Evolutionary conservation across 768 basidiomycete species (phyloP).

Genomic region (Podaxis sp.): DNA sequence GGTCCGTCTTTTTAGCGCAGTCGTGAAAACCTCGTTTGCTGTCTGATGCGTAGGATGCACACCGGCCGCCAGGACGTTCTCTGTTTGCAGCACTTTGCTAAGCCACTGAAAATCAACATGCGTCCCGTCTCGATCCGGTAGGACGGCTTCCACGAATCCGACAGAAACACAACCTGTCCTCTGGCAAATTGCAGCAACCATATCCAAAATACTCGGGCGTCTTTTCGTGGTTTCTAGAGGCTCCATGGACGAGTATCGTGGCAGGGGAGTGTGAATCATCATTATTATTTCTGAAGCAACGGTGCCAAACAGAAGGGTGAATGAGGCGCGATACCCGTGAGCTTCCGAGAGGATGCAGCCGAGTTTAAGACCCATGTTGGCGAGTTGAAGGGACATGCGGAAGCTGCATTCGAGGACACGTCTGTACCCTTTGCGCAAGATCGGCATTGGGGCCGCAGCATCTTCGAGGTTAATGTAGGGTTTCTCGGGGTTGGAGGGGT

Average conservation of each 20-base stretch:
- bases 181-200: constrained; percentile 9
- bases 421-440: constrained; percentile 2
- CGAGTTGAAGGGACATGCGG: not conserved
- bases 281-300: constrained; percentile 6
- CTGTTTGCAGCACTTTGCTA: not conserved
- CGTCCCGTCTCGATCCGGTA: not conserved
- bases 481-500: not conserved
- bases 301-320: constrained; percentile 9
- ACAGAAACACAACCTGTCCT: constrained; percentile 1
- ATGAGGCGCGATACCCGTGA: not conserved
- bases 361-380: constrained; percentile 4
- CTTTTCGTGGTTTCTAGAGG: not conserved
- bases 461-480: constrained; percentile 9
- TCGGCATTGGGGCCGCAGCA: not conserved
- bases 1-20: not conserved
- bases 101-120: constrained; percentile 11
- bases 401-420: not conserved
- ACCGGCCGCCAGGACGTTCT: not conserved
- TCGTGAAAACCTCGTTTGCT: not conserved
- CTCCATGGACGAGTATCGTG: not conserved
- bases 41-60: constrained; percentile 9
- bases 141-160: not conserved
- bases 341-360: not conserved
- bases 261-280: constrained; percentile 2
- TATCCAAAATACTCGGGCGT: not conserved